Base-by-base conservation (phyloP, 2,329 filamentous ascomycete species). In the Chaetomium strumarium region DNA sequence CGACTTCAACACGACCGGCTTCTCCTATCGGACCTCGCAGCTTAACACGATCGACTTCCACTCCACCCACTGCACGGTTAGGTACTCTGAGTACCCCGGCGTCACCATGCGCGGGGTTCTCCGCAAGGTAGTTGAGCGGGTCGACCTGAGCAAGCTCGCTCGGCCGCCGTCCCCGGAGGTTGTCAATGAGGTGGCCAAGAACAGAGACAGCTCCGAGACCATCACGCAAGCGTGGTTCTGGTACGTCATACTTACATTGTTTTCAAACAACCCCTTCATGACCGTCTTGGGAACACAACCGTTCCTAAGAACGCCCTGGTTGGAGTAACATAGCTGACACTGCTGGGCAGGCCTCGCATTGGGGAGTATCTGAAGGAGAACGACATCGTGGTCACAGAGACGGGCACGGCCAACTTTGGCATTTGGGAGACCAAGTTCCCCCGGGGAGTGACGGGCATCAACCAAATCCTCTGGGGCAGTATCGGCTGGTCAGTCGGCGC, bases 381-480 rank as follows among this genome's bases (percentile, higher is more conserved):
- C 42, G 90, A 96, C 63, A 81, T 95, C 52, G 75, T 96, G 50
- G 79, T 95, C 46, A 92, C 90, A 0, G 90, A 95, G 68, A 95
- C 90, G 2, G 90, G 90, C 37, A 96, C 90, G 0, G 77, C 89
- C 53, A 92, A 90, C 71, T 92, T 95, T 67, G 90, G 90, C 51
- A 88, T 93, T 62, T 90, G 87, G 81, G 88, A 91, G 53, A 91
- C 89, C 5, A 80, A 80, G 39, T 93, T 95, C 72, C 90, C 90
- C 0, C 67, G 74, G 2, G 77, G 79, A n/a, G 86, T 91, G n/a
- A 88, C 80, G 8, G 87, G 86, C 16, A 81, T 95, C 63, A 90
- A 81, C 48, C 89, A 93, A 65, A 85, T 88, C 2, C 80, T 93
- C 12, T 71, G 89, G 88, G 66, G 88, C 71, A 80, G 77, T 59